These are phyloP conservation scores for Fragaria ananassa DNA, from an alignment of 306 rosid species.

Conservation along the genomic window DNA sequence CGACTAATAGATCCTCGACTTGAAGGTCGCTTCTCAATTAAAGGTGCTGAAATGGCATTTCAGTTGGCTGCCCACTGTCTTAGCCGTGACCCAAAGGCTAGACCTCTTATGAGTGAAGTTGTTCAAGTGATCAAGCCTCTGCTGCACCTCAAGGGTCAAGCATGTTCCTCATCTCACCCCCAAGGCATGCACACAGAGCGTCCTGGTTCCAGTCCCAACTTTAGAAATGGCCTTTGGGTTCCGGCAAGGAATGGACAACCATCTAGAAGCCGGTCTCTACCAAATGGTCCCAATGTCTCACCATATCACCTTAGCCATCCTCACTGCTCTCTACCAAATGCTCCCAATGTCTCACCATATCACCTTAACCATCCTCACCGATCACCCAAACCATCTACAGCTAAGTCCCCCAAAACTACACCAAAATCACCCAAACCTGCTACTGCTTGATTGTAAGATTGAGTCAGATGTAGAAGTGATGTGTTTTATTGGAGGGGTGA, in stretches of 20 bases:
- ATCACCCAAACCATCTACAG: conserved; percentile 20
- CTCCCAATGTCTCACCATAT: conserved; percentile 31
- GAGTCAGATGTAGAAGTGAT: not conserved
- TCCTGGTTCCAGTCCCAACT: conserved; percentile 18
- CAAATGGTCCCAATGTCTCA: conserved; percentile 30
- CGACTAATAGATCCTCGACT: conserved; percentile 50
- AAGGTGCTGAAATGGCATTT: conserved; percentile 35
- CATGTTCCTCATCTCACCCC: conserved; percentile 26
- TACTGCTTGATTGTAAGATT: conserved; percentile 6
- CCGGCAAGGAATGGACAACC: conserved; percentile 27
- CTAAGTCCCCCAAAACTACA: conserved; percentile 16
- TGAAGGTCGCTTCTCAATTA: conserved; percentile 40
- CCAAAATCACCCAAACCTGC: conserved; percentile 1
- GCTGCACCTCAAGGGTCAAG: conserved; percentile 24
- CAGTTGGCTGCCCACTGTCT: conserved; percentile 43
- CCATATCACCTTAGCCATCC: conserved; percentile 19
- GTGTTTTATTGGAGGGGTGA: not conserved
- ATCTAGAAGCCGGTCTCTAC: conserved; percentile 30
- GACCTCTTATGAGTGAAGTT: conserved; percentile 66
- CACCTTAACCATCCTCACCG: conserved; percentile 23
- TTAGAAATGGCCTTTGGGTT: conserved; percentile 14
- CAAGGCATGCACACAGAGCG: conserved; percentile 22
- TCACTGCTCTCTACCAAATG: conserved; percentile 29
- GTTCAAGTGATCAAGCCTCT: conserved; percentile 33
- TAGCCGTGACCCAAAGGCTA: conserved; percentile 31